phyloP scores from a whole-genome alignment of 345 rosid genomes.

The Rhodamnia rubescens region DNA sequence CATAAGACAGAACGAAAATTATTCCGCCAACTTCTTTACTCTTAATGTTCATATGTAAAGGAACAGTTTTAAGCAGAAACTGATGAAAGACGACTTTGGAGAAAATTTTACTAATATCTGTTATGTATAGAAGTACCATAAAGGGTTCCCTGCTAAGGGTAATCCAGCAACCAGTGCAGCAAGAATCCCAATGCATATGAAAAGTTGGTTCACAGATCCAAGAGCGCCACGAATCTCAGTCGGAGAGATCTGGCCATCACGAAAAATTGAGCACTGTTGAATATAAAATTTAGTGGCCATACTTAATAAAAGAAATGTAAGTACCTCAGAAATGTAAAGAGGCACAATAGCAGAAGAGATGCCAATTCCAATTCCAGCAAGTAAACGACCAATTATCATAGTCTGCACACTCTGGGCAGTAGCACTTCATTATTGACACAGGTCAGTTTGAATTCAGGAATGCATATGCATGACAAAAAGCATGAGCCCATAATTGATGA shows the following conservation, averaged over 20 bases:
- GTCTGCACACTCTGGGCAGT: slow-evolving; percentile 84
- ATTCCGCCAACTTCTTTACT: not conserved
- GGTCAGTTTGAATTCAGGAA: slow-evolving; percentile 6
- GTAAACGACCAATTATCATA: slow-evolving; percentile 92
- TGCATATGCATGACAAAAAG: not conserved
- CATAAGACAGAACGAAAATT: not conserved
- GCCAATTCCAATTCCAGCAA: slow-evolving; percentile 96
- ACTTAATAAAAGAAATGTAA: not conserved
- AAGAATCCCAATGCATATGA: slow-evolving; percentile 90
- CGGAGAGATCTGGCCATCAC: slow-evolving; percentile 75
- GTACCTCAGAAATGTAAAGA: slow-evolving; percentile 96
- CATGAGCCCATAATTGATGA: not conserved
- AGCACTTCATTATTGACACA: slow-evolving; percentile 37
- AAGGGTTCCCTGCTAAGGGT: slow-evolving; percentile 83
- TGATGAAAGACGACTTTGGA: not conserved
- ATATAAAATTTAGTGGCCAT: not conserved
- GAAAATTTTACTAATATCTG: not conserved
- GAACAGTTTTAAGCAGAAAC: not conserved
- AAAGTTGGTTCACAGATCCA: slow-evolving; percentile 94
- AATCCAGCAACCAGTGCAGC: slow-evolving; percentile 95
- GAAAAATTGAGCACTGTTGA: slow-evolving; percentile 7
- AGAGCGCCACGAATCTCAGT: slow-evolving; percentile 97
- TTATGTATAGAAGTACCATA: slow-evolving; percentile 32
- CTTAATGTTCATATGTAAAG: not conserved
- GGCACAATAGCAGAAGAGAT: slow-evolving; percentile 96